Conservation (phyloP, 208 protist genomes). For the Crithidia expoeki region DNA sequence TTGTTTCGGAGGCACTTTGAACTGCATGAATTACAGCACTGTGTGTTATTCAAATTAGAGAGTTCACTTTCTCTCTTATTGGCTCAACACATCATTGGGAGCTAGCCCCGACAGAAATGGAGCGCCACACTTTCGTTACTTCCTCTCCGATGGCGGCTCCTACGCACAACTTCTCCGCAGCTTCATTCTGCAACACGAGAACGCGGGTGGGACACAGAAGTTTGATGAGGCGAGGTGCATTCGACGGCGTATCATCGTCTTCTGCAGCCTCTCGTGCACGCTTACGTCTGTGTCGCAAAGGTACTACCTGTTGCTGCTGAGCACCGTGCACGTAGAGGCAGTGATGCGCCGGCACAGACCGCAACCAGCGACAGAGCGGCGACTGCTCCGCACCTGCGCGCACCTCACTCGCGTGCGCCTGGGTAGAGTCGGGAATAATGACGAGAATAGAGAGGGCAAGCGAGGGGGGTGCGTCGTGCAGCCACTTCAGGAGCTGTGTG, state of each 20-base stretch:
- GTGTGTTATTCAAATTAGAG: too few relatives aligned
- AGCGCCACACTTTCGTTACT: constrained; percentile 15
- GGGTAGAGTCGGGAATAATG: constrained; percentile 40
- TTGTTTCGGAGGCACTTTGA: too few relatives aligned
- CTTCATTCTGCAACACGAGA: constrained; percentile 43
- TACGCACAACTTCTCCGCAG: constrained; percentile 17
- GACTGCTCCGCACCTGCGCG: constrained; percentile 31
- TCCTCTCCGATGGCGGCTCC: constrained; percentile 15
- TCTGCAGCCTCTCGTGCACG: background rate
- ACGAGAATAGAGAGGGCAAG: constrained; percentile 35
- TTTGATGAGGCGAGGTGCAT: constrained; percentile 13
- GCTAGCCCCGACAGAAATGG: background rate
- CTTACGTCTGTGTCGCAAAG: background rate
- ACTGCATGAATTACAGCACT: too few relatives aligned
- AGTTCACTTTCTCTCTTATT: too few relatives aligned
- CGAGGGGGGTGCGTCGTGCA: constrained; percentile 6
- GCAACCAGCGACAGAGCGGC: constrained; percentile 37
- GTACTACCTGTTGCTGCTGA: constrained; percentile 18
- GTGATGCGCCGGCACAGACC: constrained; percentile 19
- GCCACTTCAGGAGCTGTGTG: constrained; percentile 30
- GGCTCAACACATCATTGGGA: background rate
- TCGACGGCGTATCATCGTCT: background rate
- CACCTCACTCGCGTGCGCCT: constrained; percentile 33
- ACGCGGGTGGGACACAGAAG: constrained; percentile 46
- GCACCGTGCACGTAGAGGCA: constrained; percentile 43